phyloP scores from a whole-genome alignment of 768 basidiomycete genomes.

The Paxillus involutus region DNA sequence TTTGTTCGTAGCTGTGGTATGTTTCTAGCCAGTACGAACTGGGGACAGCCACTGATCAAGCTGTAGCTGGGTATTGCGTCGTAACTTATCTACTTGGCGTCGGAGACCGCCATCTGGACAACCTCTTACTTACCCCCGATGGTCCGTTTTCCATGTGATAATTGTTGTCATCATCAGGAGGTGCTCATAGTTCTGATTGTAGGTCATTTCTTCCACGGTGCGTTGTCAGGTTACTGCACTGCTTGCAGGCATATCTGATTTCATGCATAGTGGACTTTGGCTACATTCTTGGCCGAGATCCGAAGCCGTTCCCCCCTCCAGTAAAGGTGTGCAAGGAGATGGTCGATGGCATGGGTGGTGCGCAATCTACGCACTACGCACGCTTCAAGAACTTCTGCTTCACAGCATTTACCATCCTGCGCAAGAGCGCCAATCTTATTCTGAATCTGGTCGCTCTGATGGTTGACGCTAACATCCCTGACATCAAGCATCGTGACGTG shows the following conservation, averaged over 20 bases:
- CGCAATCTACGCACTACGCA: slow-evolving; percentile 90
- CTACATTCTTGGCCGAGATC: slow-evolving; percentile 96
- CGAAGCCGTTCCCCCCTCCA: slow-evolving; percentile 95
- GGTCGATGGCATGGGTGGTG: slow-evolving; percentile 99
- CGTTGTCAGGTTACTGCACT: slow-evolving; percentile 9
- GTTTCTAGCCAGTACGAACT: slow-evolving; percentile 29
- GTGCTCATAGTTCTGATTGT: neutral
- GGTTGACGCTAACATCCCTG: slow-evolving; percentile 97
- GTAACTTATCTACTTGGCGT: slow-evolving; percentile 96
- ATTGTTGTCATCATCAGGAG: neutral
- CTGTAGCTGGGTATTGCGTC: slow-evolving; percentile 92
- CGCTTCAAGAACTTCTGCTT: slow-evolving; percentile 97
- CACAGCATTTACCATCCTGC: slow-evolving; percentile 94
- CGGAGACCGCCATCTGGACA: slow-evolving; percentile 96
- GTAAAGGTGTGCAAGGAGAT: slow-evolving; percentile 99
- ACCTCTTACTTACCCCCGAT: slow-evolving; percentile 88
- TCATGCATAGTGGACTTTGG: slow-evolving; percentile 84
- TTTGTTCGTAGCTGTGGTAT: slow-evolving; percentile 95
- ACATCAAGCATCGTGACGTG: slow-evolving; percentile 90
- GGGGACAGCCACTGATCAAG: slow-evolving; percentile 12
- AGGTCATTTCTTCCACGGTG: slow-evolving; percentile 97
- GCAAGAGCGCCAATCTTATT: slow-evolving; percentile 97
- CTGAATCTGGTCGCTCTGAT: slow-evolving; percentile 95
- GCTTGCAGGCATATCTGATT: slow-evolving; percentile 6
- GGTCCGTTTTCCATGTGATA: slow-evolving; percentile 43